Conservation (phyloP, 2,329 filamentous ascomycete genomes). For the Talaromyces rugulosus region DNA sequence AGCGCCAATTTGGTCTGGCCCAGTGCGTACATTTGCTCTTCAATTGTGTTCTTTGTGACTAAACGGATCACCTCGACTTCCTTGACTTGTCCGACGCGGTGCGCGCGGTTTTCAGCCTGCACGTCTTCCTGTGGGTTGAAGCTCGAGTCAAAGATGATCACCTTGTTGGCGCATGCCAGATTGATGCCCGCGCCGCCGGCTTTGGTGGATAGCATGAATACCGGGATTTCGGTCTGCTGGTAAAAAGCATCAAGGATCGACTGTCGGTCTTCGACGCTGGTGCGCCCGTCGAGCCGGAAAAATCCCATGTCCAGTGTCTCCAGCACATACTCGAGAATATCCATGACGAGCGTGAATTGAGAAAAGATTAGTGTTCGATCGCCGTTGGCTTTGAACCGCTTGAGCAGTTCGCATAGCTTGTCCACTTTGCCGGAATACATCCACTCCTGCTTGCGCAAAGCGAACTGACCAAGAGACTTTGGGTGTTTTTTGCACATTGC, state of each 20-base stretch:
- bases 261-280: conserved; percentile 77
- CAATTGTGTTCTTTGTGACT: conserved; percentile 76
- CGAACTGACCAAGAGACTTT: conserved; percentile 50
- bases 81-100: conserved; percentile 85
- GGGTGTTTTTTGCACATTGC: conserved; percentile 53
- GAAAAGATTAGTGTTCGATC: conserved; percentile 89
- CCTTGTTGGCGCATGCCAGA: conserved; percentile 90
- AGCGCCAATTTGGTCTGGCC: conserved; percentile 91
- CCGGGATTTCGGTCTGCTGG: conserved; percentile 68
- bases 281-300: conserved; percentile 81
- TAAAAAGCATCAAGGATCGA: conserved; percentile 85
- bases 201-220: conserved; percentile 89
- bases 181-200: conserved; percentile 98
- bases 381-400: conserved; percentile 69
- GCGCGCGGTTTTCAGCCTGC: conserved; percentile 96
- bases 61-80: conserved; percentile 88
- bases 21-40: conserved; percentile 87
- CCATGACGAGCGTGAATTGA: conserved; percentile 86
- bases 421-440: conserved; percentile 81
- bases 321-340: conserved; percentile 81
- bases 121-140: conserved; percentile 98
- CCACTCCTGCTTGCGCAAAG: conserved; percentile 60
- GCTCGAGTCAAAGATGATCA: conserved; percentile 94
- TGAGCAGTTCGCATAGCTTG: conserved; percentile 70
- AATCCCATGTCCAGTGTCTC: conserved; percentile 68